A percentile compares a stretch with the other conserved stretches of the same genome.
Evolutionary conservation across 225 moss, liverwort and hornwort genomes (phyloP).

Genomic region (Sphagnum tenellum): DNA sequence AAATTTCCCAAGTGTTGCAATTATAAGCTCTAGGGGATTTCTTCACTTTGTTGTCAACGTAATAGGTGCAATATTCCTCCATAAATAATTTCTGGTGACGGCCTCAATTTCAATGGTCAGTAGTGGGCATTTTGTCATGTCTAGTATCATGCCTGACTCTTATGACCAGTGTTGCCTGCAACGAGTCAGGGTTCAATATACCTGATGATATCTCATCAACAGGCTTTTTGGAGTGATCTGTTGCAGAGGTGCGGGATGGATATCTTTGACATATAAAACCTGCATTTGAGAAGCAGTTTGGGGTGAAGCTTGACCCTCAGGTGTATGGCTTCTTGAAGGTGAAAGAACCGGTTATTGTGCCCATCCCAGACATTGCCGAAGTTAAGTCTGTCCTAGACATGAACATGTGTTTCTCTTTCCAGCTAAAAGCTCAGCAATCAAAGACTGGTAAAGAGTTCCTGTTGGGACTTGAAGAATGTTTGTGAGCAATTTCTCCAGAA

Average conservation of each 20-base stretch:
- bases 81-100: too few relatives aligned
- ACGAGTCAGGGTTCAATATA: too few relatives aligned
- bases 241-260: slow-evolving; percentile 15
- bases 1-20: too few relatives aligned
- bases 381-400: slow-evolving; percentile 12
- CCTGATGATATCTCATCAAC: too few relatives aligned
- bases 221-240: too few relatives aligned
- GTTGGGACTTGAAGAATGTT: slow-evolving; percentile 27
- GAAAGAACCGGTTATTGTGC: slow-evolving; percentile 21
- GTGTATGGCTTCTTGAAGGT: slow-evolving; percentile 22
- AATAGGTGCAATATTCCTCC: too few relatives aligned
- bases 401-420: slow-evolving; percentile 16
- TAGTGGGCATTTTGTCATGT: too few relatives aligned
- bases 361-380: slow-evolving; percentile 12
- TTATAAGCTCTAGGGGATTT: too few relatives aligned
- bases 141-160: too few relatives aligned
- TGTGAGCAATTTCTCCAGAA: slow-evolving; percentile 23
- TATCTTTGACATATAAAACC: slow-evolving; percentile 25
- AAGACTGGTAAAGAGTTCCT: background rate
- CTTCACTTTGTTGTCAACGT: background rate
- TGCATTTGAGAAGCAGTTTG: slow-evolving; percentile 25
- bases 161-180: too few relatives aligned
- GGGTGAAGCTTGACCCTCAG: slow-evolving; percentile 24
- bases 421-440: background rate
- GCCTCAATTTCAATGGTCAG: too few relatives aligned